These are phyloP conservation scores for Cryptococcus sp. DNA, from an alignment of 1,284 basidiomycete genomes.

Conservation along the genomic window DNA sequence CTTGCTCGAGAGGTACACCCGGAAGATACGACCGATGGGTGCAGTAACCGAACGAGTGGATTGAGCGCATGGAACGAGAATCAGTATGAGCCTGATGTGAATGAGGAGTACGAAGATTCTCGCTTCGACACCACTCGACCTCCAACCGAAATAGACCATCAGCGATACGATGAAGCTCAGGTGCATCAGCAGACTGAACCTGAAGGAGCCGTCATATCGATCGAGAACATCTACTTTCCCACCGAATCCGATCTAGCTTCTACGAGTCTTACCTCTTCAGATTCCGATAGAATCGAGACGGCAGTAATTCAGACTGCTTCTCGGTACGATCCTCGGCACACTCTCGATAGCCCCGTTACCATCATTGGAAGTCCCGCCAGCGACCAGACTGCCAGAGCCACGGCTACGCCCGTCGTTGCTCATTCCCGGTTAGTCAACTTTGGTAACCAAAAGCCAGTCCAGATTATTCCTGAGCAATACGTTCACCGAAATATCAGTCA, in stretches of 20 bases:
- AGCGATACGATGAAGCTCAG: neutral
- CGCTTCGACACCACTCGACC: neutral
- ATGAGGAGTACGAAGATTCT: too few relatives aligned
- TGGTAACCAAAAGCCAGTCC: conserved; percentile 63
- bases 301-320: conserved; percentile 28
- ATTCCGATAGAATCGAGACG: conserved; percentile 10
- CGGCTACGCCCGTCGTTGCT: conserved; percentile 12
- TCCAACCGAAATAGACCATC: neutral
- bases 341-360: neutral
- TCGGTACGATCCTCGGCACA: conserved; percentile 28
- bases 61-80: neutral
- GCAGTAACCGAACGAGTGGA: neutral
- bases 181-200: conserved; percentile 3
- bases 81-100: neutral
- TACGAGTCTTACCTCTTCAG: conserved; percentile 14
- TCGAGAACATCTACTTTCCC: conserved; percentile 33
- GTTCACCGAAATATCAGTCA: conserved; percentile 58
- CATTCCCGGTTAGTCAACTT: conserved; percentile 61
- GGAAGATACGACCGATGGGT: neutral
- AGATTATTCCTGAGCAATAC: conserved; percentile 43
- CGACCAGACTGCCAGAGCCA: neutral
- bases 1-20: neutral
- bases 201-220: conserved; percentile 11
- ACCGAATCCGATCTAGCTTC: conserved; percentile 29
- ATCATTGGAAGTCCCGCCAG: neutral